Evolutionary conservation across 352 stramenopile genomes (phyloP).

Genomic region (Phytophthora pseudosyringae): DNA sequence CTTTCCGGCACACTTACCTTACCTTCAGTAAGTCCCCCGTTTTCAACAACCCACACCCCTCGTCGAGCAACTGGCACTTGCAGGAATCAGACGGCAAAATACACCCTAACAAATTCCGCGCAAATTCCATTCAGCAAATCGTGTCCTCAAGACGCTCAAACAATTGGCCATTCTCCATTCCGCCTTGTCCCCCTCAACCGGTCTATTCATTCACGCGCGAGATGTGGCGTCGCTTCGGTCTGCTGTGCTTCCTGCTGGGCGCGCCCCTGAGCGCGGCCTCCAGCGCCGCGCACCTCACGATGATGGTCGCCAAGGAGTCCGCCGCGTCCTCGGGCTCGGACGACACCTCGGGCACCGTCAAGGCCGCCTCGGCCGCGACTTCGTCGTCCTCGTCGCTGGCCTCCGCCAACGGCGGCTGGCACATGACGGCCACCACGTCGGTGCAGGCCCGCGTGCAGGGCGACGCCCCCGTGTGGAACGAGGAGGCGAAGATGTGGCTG

Average conservation of each 20-base stretch:
- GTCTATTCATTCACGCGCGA: no score
- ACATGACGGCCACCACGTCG: slow-evolving; percentile 40
- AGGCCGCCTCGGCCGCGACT: slow-evolving; percentile 1
- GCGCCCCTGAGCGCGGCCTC: slow-evolving; percentile 4
- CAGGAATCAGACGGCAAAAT: no score
- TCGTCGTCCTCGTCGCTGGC: slow-evolving; percentile 9
- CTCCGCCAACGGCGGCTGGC: slow-evolving; percentile 23
- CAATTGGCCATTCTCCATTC: no score
- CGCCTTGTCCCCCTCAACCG: no score
- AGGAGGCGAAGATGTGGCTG: slow-evolving; percentile 38
- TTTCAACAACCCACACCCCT: no score
- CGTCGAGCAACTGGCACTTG: no score
- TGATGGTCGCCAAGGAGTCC: slow-evolving; percentile 7
- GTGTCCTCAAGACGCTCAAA: no score
- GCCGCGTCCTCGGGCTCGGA: not conserved
- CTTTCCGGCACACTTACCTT: no score
- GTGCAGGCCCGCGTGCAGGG: slow-evolving; percentile 67
- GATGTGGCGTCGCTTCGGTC: slow-evolving; percentile 1
- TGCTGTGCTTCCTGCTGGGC: slow-evolving; percentile 8
- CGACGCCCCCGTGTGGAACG: slow-evolving; percentile 48
- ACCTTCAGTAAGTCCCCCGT: no score
- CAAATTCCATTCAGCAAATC: no score
- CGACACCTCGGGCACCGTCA: slow-evolving; percentile 7
- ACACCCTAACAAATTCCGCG: no score
- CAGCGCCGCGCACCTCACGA: slow-evolving; percentile 10